Conservation (phyloP, 2,329 filamentous ascomycete species). For the Hyphodiscus sp. region DNA sequence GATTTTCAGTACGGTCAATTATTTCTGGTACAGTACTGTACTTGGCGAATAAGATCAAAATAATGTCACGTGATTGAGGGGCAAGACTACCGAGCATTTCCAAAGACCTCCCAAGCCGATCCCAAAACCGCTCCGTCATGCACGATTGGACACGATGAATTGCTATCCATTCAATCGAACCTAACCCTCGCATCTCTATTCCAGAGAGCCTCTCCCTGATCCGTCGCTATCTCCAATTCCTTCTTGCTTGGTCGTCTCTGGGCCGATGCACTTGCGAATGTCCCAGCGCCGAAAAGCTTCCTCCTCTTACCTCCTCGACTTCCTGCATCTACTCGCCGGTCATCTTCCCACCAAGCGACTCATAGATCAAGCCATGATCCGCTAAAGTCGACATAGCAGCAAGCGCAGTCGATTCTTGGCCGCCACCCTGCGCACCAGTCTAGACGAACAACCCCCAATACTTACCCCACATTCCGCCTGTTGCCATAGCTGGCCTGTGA, state of each 20-base stretch:
- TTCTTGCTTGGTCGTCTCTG: conserved; percentile 55
- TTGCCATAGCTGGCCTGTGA: conserved; percentile 65
- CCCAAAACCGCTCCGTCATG: too few relatives aligned
- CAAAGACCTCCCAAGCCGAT: too few relatives aligned
- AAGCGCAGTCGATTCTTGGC: conserved; percentile 82
- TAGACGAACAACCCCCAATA: conserved; percentile 83
- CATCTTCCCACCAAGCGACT: conserved; percentile 84
- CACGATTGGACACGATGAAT: too few relatives aligned
- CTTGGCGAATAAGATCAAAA: too few relatives aligned
- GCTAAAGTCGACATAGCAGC: conserved; percentile 74
- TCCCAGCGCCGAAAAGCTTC: conserved; percentile 89
- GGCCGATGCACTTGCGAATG: conserved; percentile 43
- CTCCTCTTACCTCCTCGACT: conserved; percentile 73
- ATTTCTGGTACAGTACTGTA: too few relatives aligned
- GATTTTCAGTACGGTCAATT: too few relatives aligned
- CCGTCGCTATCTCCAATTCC: conserved; percentile 71
- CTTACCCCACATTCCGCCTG: conserved; percentile 75
- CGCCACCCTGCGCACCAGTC: conserved; percentile 73
- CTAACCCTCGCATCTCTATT: conserved; percentile 63
- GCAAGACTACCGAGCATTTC: too few relatives aligned
- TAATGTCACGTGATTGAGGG: too few relatives aligned
- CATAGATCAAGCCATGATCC: conserved; percentile 91
- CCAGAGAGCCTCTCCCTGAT: conserved; percentile 82
- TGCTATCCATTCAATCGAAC: conserved; percentile 28
- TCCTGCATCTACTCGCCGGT: conserved; percentile 63